phyloP scores from a whole-genome alignment of 305 asterid genomes.

The Plantago lanceolata region DNA sequence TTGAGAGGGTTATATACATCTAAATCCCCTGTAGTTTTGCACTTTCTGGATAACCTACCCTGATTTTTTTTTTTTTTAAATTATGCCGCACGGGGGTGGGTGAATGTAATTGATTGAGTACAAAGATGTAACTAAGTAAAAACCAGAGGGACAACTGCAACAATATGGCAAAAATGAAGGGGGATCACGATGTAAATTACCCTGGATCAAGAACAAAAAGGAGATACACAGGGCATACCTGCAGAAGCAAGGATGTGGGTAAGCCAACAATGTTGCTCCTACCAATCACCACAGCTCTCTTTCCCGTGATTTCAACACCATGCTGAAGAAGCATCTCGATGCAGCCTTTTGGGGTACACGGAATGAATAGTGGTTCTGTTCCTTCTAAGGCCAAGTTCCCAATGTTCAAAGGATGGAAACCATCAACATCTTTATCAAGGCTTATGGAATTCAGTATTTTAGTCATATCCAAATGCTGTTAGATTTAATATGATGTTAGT shows the following conservation, averaged over 20 bases:
- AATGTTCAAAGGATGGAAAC: slow-evolving; percentile 81
- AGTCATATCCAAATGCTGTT: slow-evolving; percentile 76
- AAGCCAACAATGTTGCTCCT: slow-evolving; percentile 93
- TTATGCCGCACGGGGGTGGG: background rate
- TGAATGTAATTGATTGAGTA: background rate
- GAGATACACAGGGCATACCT: slow-evolving; percentile 39
- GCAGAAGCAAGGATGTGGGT: slow-evolving; percentile 71
- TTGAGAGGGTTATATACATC: background rate
- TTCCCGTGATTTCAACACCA: slow-evolving; percentile 62
- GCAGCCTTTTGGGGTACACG: slow-evolving; percentile 94
- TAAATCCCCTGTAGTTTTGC: background rate
- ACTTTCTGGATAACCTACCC: background rate
- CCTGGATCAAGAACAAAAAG: background rate
- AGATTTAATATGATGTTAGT: slow-evolving; percentile 16
- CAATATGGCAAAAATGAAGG: background rate
- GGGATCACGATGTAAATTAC: background rate
- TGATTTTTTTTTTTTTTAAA: background rate
- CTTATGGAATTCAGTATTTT: slow-evolving; percentile 54
- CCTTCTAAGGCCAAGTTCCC: slow-evolving; percentile 79
- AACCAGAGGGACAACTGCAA: background rate
- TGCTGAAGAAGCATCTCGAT: slow-evolving; percentile 76
- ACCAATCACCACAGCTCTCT: slow-evolving; percentile 87
- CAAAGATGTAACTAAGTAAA: background rate
- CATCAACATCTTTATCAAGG: slow-evolving; percentile 88
- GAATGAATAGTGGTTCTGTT: slow-evolving; percentile 76